phyloP scores from a whole-genome alignment of 2,329 filamentous ascomycete genomes.

The Claviceps sp. region DNA sequence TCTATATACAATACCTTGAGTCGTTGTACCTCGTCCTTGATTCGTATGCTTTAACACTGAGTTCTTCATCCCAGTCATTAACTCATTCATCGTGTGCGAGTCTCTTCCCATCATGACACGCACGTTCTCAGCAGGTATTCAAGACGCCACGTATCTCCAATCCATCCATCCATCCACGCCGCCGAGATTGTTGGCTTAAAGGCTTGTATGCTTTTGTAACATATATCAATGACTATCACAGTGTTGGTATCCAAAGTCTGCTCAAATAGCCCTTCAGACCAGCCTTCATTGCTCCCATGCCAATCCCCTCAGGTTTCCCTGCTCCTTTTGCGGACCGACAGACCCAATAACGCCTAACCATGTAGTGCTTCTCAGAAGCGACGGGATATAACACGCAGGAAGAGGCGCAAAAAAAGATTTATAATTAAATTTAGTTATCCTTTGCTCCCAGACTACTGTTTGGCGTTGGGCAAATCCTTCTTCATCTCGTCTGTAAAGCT shows the following conservation, averaged over 20 bases:
- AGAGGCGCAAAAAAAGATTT: background rate
- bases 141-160: background rate
- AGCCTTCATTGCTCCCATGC: too few relatives aligned
- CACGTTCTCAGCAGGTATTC: background rate
- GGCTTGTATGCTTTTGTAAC: background rate
- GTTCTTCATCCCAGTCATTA: too few relatives aligned
- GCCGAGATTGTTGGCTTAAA: background rate
- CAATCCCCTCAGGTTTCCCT: background rate
- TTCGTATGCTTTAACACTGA: too few relatives aligned
- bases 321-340: background rate
- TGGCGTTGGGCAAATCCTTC: slow-evolving; percentile 28
- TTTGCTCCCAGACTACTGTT: background rate
- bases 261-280: background rate
- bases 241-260: background rate
- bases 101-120: background rate
- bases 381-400: background rate
- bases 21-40: too few relatives aligned
- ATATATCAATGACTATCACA: background rate
- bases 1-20: too few relatives aligned
- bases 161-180: background rate
- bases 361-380: background rate
- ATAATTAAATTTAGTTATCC: background rate
- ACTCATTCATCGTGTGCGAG: too few relatives aligned
- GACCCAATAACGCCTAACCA: slow-evolving; percentile 5
- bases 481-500: slow-evolving; percentile 44